Evolutionary conservation across 2,329 filamentous ascomycete genomes (phyloP).

Genomic region (Chrysosporium keratinophilum): DNA sequence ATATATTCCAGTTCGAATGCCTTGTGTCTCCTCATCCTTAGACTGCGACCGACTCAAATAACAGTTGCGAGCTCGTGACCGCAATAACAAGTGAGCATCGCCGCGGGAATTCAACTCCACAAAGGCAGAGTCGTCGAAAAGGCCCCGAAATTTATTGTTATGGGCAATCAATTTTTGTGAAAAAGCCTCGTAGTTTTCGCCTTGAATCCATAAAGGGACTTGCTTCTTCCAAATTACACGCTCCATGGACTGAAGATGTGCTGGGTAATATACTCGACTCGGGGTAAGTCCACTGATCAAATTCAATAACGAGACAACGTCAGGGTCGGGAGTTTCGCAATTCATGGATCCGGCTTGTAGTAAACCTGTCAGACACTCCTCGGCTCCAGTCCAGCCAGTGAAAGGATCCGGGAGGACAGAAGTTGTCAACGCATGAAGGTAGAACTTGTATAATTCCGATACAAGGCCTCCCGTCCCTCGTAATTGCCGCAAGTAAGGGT

Average conservation of each 20-base stretch:
- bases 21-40: background rate
- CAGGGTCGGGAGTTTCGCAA: conserved; percentile 32
- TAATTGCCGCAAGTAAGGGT: conserved; percentile 41
- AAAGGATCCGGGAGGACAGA: conserved; percentile 28
- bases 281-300: conserved; percentile 23
- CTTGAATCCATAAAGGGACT: background rate
- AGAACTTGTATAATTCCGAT: conserved; percentile 42
- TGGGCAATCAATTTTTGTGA: background rate
- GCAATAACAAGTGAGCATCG: background rate
- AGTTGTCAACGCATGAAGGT: conserved; percentile 31
- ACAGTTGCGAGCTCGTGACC: background rate
- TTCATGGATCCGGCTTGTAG: conserved; percentile 42
- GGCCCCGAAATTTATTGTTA: background rate
- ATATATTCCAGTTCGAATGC: background rate
- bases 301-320: conserved; percentile 29
- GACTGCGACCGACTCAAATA: background rate
- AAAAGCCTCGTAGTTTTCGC: background rate
- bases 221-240: background rate
- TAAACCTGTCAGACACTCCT: conserved; percentile 24
- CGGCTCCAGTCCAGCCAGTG: conserved; percentile 26
- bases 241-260: background rate
- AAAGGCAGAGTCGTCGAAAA: background rate
- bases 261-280: background rate
- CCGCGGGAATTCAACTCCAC: background rate
- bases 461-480: conserved; percentile 42